These are phyloP conservation scores for Epichloe typhina DNA, from an alignment of 2,329 filamentous ascomycete genomes.

Conservation along the genomic window DNA sequence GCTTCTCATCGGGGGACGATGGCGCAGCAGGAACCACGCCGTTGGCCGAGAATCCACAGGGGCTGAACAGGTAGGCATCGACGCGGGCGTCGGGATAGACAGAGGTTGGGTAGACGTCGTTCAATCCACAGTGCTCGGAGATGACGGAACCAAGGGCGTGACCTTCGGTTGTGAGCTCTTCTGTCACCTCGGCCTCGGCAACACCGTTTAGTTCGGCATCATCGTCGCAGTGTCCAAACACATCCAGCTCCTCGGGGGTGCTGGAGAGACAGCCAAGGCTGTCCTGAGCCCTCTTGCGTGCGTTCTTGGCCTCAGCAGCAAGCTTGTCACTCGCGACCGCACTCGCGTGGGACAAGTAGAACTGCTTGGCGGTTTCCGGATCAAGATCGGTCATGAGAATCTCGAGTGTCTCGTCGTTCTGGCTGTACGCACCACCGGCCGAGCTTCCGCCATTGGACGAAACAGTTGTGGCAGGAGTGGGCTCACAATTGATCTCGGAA, in stretches of 20 bases:
- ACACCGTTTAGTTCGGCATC: slow-evolving; percentile 41
- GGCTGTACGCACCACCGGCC: slow-evolving; percentile 26
- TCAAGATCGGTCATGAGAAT: slow-evolving; percentile 63
- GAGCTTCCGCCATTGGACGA: slow-evolving; percentile 33
- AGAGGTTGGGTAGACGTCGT: slow-evolving; percentile 73
- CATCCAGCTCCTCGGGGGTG: slow-evolving; percentile 53
- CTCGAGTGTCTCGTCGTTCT: slow-evolving; percentile 63
- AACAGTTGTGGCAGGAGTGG: slow-evolving; percentile 35
- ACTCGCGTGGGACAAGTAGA: slow-evolving; percentile 63
- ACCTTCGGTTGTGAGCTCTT: slow-evolving; percentile 79
- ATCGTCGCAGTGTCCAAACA: slow-evolving; percentile 58
- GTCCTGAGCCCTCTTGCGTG: slow-evolving; percentile 45
- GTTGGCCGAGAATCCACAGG: slow-evolving; percentile 95
- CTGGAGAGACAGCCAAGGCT: slow-evolving; percentile 46
- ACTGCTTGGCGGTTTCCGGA: slow-evolving; percentile 55
- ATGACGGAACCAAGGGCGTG: slow-evolving; percentile 88
- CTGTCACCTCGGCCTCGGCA: slow-evolving; percentile 36
- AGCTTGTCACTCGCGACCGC: slow-evolving; percentile 75
- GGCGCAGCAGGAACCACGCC: slow-evolving; percentile 76
- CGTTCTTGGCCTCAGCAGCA: slow-evolving; percentile 51
- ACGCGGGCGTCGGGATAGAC: slow-evolving; percentile 88
- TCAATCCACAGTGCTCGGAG: slow-evolving; percentile 77
- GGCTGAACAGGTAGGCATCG: slow-evolving; percentile 91
- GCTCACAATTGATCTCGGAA: slow-evolving; percentile 24
- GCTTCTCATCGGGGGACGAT: slow-evolving; percentile 15